Evolutionary conservation across 345 rosid species (phyloP), one percentile per base, ranked within the genome.

Genomic region (Aethionema arabicum): DNA sequence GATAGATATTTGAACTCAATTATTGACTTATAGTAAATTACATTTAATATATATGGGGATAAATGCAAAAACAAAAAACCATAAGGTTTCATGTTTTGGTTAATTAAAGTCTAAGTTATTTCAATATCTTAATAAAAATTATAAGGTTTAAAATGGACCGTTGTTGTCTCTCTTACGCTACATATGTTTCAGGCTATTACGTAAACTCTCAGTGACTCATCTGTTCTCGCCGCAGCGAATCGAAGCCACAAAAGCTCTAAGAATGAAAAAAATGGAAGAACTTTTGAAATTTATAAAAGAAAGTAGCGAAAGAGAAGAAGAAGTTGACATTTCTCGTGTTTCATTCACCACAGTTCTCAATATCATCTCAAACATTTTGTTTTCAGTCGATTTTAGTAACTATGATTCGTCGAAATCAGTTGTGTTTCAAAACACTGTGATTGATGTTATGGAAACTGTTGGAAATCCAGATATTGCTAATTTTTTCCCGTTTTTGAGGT

Each of bases 401-500:
- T 46, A 53, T 3, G 59, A 51, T 4, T 67, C 82, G 14, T 9
- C 21, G 45, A 3, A 4, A 7, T 31, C 70, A 15, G 16, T 6
- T 30, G 69, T 61, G 29, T 74, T 80, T 58, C 75, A 53, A 61
- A 40, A 63, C 59, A 39, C 49, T 0, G 64, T 69, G 8, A 10
- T 60, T 64, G 30, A 47, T 4, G 45, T 77, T 30, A 42, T 74
- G 81, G 63, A 45, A 3, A 69, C 56, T 40, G 56, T 43, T 0
- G 86, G 81, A 14, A 77, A 61, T 68, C 75, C 78, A 3, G 79
- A 79, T 53, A 4, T 72, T n/a, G 68, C 69, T 0, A 81, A 82
- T 44, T 82, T 42, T n/a, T n/a, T n/a, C n/a, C n/a, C n/a, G n/a
- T n/a, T n/a, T n/a, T n/a, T n/a, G n/a, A n/a, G n/a, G n/a, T 49